A percentile compares a stretch with the other conserved stretches of the same genome.
Evolutionary conservation across 768 basidiomycete genomes (phyloP).

Genomic region (Mycena indigotica): DNA sequence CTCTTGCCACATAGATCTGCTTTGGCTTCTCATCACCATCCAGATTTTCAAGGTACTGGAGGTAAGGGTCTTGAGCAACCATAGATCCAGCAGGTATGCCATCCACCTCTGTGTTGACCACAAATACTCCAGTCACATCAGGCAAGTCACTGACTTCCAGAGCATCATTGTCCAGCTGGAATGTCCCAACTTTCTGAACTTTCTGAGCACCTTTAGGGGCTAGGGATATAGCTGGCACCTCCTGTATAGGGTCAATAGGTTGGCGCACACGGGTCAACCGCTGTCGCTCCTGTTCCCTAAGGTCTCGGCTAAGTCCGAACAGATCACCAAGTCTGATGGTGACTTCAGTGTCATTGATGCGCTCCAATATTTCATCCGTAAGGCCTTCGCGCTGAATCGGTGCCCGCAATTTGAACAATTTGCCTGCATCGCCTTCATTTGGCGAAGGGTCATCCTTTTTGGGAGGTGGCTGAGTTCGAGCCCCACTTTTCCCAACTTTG

Average conservation of each 20-base stretch:
- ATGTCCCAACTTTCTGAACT: background rate
- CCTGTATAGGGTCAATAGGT: background rate
- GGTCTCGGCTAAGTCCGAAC: background rate
- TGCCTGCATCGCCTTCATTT: background rate
- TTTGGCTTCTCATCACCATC: background rate
- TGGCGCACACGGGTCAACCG: background rate
- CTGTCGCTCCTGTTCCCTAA: background rate
- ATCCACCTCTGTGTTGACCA: constrained; percentile 1
- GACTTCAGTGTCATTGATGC: background rate
- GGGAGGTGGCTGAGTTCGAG: background rate
- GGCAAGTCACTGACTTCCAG: constrained; percentile 7
- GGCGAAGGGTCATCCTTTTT: no score
- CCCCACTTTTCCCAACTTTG: background rate
- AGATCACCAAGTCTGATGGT: background rate
- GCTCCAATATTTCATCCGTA: background rate
- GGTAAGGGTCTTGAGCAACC: constrained; percentile 10
- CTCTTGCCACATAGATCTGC: constrained; percentile 9
- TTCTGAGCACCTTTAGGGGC: background rate
- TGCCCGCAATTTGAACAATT: background rate
- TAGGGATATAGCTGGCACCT: background rate
- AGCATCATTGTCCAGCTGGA: background rate
- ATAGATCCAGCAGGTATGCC: constrained; percentile 8
- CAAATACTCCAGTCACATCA: constrained; percentile 6
- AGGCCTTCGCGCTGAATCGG: background rate
- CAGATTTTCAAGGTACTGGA: constrained; percentile 13